These are phyloP conservation scores for Nadsonia starkeyi-henricii DNA, from an alignment of 1,139 yeast genomes.

Conservation along the genomic window DNA sequence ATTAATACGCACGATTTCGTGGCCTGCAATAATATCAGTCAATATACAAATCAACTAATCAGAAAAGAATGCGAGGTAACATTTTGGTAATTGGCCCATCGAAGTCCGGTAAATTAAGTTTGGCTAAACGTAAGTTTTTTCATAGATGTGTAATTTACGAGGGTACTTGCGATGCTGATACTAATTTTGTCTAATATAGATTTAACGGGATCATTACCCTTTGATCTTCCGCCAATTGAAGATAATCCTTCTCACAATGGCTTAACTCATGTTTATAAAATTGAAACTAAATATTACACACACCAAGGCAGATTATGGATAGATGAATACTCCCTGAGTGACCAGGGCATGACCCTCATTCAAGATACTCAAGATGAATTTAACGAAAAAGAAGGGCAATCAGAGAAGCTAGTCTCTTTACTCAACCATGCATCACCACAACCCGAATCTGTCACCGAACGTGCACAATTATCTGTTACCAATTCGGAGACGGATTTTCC, in stretches of 20 bases:
- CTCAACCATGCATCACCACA: not conserved
- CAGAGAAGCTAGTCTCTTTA: not conserved
- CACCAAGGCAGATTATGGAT: conserved; percentile 5
- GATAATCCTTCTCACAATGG: conserved; percentile 2
- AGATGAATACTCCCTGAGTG: conserved; percentile 3
- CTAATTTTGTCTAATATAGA: not conserved
- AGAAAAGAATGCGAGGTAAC: conserved; percentile 3
- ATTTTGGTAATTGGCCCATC: conserved; percentile 5
- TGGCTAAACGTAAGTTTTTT: conserved; percentile 1
- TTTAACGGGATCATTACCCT: not conserved
- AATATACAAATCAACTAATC: not conserved
- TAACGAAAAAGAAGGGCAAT: not conserved
- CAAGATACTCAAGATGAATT: not conserved
- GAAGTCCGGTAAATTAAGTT: conserved; percentile 4
- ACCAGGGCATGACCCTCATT: not conserved
- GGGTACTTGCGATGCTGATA: not conserved
- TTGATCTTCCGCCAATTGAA: not conserved
- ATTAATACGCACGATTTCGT: too few species aligned
- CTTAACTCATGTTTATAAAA: conserved; percentile 4
- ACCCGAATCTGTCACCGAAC: not conserved
- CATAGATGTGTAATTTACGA: too few species aligned
- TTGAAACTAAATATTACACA: conserved; percentile 5
- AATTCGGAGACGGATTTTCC: not conserved
- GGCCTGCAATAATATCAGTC: not conserved
- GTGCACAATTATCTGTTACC: not conserved